A percentile compares a stretch with the other conserved stretches of the same genome.
Conservation (phyloP, 2,329 filamentous ascomycete species). For the Colletotrichum kahawae region DNA sequence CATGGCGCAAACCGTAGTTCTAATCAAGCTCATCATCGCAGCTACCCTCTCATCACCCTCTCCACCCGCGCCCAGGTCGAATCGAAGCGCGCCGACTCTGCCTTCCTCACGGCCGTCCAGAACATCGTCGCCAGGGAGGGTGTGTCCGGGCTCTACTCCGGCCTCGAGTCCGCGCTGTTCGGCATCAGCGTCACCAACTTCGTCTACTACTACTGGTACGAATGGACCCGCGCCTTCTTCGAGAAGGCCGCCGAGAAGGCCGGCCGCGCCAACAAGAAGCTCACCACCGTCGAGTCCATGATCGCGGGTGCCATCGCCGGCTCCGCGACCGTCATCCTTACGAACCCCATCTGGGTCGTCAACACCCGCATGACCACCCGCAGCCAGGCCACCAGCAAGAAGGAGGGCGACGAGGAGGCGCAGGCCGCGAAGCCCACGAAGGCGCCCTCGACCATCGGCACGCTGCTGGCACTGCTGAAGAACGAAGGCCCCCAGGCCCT, state of each 20-base stretch:
- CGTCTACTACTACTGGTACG: constrained; percentile 99
- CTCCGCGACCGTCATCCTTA: constrained; percentile 91
- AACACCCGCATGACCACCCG: constrained; percentile 98
- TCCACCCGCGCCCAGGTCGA: constrained; percentile 98
- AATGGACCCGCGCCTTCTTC: constrained; percentile 92
- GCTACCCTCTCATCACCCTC: constrained; percentile 95
- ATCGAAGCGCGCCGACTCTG: constrained; percentile 87
- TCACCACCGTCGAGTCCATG: constrained; percentile 93
- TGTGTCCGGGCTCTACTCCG: constrained; percentile 86
- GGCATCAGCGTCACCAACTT: constrained; percentile 99
- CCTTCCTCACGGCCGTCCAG: constrained; percentile 81
- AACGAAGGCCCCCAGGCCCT: constrained; percentile 86
- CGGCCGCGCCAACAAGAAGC: constrained; percentile 77
- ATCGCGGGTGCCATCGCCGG: constrained; percentile 93
- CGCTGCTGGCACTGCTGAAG: constrained; percentile 78
- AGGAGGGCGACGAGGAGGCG: constrained; percentile 42
- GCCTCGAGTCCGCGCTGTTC: constrained; percentile 92
- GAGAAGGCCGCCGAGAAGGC: constrained; percentile 76
- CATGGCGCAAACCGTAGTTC: neutral
- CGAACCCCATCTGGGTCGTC: constrained; percentile 99
- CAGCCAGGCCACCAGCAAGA: constrained; percentile 46
- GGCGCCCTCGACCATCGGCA: constrained; percentile 77
- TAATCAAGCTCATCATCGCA: constrained; percentile 37
- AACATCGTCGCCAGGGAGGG: constrained; percentile 93
- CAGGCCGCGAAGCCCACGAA: constrained; percentile 49